Percentiles rank a stretch among this genome's conserved stretches.
Conservation (phyloP, 176 grass and related monocot genomes). For the Aegilops speltoides region DNA sequence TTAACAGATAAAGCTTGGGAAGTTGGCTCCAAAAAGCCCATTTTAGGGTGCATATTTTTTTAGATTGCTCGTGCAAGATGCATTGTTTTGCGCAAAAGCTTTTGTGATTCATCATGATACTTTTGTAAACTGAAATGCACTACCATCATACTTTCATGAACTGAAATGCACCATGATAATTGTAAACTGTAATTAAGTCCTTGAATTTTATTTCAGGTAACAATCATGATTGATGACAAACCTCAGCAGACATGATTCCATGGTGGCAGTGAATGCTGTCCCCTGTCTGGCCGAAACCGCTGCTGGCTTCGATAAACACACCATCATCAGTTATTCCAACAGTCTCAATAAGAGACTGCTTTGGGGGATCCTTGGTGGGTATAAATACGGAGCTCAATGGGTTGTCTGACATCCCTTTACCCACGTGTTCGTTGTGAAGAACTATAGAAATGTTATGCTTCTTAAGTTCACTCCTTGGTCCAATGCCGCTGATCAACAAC, state of each 20-base stretch:
- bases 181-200: not conserved
- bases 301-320: conserved; percentile 92
- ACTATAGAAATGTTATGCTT: conserved; percentile 58
- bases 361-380: conserved; percentile 65
- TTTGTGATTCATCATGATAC: not conserved
- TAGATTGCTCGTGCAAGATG: not conserved
- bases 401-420: conserved; percentile 85
- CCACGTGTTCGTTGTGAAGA: conserved; percentile 63
- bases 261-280: conserved; percentile 92
- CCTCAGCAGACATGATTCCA: conserved; percentile 97
- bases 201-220: conserved; percentile 4
- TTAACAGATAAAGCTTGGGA: not conserved
- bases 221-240: conserved; percentile 24
- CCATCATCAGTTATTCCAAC: conserved; percentile 73
- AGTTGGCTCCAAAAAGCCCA: not conserved
- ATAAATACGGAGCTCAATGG: conserved; percentile 89
- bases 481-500: conserved; percentile 82
- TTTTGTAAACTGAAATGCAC: too few species aligned
- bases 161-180: not conserved
- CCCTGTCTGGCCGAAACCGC: conserved; percentile 77
- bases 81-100: conserved; percentile 11
- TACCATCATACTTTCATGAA: not conserved
- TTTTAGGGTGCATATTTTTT: not conserved
- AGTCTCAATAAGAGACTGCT: conserved; percentile 85
- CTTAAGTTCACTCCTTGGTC: conserved; percentile 64